These are phyloP conservation scores for Thermomyces lanuginosus DNA, from an alignment of 2,329 filamentous ascomycete genomes.

Conservation along the genomic window DNA sequence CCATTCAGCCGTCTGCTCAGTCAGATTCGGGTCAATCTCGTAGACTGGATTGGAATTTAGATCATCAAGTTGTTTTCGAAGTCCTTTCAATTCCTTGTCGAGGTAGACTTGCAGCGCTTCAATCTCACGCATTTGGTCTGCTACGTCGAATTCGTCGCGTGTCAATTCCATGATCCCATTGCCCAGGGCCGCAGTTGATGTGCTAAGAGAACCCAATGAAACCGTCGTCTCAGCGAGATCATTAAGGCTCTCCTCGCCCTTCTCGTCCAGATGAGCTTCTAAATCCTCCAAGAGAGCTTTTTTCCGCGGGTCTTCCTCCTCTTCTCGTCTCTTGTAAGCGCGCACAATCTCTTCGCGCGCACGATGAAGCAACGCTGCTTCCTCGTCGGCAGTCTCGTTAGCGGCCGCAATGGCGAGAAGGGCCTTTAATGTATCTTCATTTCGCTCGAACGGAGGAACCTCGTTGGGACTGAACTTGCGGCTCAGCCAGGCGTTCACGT, in stretches of 20 bases:
- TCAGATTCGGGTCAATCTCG: constrained; percentile 41
- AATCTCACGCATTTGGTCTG: constrained; percentile 42
- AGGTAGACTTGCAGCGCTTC: constrained; percentile 42
- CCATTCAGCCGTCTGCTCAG: constrained; percentile 57
- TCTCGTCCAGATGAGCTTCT: constrained; percentile 36
- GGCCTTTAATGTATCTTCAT: constrained; percentile 61
- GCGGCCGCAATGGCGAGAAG: constrained; percentile 56
- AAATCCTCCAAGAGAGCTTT: constrained; percentile 36
- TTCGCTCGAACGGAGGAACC: constrained; percentile 67
- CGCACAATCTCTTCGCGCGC: constrained; percentile 22
- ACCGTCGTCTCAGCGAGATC: constrained; percentile 40
- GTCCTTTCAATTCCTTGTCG: constrained; percentile 31
- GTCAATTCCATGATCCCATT: constrained; percentile 41
- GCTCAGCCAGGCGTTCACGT: constrained; percentile 67
- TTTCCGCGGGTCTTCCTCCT: constrained; percentile 16
- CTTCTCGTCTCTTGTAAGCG: constrained; percentile 16
- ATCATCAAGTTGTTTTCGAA: constrained; percentile 16
- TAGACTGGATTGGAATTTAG: constrained; percentile 27
- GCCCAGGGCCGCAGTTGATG: constrained; percentile 35
- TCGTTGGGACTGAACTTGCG: constrained; percentile 49
- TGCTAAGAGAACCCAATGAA: constrained; percentile 34
- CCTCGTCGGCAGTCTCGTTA: constrained; percentile 52
- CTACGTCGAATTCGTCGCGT: constrained; percentile 32
- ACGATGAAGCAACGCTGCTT: constrained; percentile 18
- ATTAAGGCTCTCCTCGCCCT: constrained; percentile 41